phyloP scores from a whole-genome alignment of 345 rosid species.

The Euclidium syriacum region DNA sequence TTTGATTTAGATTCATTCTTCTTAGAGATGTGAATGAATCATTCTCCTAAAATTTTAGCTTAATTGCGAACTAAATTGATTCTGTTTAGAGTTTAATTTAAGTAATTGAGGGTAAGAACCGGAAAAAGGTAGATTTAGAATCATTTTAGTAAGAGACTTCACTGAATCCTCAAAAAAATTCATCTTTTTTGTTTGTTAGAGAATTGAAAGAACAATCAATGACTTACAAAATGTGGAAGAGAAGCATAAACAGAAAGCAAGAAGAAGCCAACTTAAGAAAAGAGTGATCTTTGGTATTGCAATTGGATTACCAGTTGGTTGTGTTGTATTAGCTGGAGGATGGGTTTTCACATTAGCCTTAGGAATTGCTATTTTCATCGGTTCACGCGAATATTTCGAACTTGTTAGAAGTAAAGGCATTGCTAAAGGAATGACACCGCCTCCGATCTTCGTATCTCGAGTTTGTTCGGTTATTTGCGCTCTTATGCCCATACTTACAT shows the following conservation, averaged over 20 bases:
- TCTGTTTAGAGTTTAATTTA: too few species aligned
- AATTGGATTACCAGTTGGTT: constrained; percentile 71
- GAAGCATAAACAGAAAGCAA: constrained; percentile 42
- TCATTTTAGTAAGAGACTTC: not conserved
- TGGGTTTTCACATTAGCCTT: constrained; percentile 69
- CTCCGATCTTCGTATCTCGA: constrained; percentile 87
- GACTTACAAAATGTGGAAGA: constrained; percentile 31
- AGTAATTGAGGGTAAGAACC: not conserved
- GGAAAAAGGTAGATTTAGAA: not conserved
- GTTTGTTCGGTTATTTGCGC: constrained; percentile 83
- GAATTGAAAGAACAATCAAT: constrained; percentile 32
- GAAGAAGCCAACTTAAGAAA: constrained; percentile 58
- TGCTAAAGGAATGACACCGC: constrained; percentile 90
- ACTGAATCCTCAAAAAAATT: constrained; percentile 22
- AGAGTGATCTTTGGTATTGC: constrained; percentile 75
- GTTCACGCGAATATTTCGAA: constrained; percentile 80
- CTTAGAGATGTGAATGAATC: not conserved
- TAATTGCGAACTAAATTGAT: too few species aligned
- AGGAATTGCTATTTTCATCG: constrained; percentile 65
- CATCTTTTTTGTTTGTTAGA: constrained; percentile 44
- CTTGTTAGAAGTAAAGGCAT: constrained; percentile 82
- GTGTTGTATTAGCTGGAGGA: constrained; percentile 78
- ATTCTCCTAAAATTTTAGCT: too few species aligned
- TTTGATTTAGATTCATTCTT: not conserved
- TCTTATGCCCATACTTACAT: constrained; percentile 74